phyloP scores from a whole-genome alignment of 805 yeast species.

The Yarrowia yakushimensis region DNA sequence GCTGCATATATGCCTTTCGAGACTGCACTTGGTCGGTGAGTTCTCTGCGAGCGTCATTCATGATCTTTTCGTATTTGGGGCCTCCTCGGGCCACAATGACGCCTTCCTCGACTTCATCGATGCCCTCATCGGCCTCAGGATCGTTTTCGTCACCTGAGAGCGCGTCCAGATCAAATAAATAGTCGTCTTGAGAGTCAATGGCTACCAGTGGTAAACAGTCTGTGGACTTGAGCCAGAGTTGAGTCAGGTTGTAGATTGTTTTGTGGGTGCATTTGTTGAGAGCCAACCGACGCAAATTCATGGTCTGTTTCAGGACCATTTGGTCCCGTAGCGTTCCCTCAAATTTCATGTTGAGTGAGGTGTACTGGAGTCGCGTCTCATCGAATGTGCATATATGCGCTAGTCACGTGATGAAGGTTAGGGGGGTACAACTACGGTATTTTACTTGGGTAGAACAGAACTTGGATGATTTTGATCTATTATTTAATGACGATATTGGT shows the following conservation, averaged over 20 bases:
- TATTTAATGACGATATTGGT: no score
- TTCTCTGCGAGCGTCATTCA: not conserved
- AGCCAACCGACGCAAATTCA: not conserved
- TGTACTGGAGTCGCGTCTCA: not conserved
- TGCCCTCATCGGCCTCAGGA: not conserved
- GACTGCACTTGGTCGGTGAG: not conserved
- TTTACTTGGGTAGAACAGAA: no score
- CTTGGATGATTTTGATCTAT: no score
- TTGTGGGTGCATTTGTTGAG: not conserved
- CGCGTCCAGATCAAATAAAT: constrained; percentile 11
- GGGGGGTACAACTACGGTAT: no score
- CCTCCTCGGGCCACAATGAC: constrained; percentile 19
- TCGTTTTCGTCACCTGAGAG: not conserved
- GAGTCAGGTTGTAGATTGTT: constrained; percentile 3
- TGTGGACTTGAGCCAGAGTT: not conserved
- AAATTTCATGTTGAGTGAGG: not conserved
- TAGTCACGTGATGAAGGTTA: not conserved
- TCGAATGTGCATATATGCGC: no score
- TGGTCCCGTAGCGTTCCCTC: constrained; percentile 17
- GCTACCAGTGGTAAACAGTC: constrained; percentile 14
- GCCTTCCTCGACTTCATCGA: constrained; percentile 17
- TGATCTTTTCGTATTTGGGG: constrained; percentile 1
- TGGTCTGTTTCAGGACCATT: not conserved
- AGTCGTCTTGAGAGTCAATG: constrained; percentile 10
- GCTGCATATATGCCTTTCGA: not conserved